phyloP scores from a whole-genome alignment of 306 rosid species.

The Pachyrhizus erosus region DNA sequence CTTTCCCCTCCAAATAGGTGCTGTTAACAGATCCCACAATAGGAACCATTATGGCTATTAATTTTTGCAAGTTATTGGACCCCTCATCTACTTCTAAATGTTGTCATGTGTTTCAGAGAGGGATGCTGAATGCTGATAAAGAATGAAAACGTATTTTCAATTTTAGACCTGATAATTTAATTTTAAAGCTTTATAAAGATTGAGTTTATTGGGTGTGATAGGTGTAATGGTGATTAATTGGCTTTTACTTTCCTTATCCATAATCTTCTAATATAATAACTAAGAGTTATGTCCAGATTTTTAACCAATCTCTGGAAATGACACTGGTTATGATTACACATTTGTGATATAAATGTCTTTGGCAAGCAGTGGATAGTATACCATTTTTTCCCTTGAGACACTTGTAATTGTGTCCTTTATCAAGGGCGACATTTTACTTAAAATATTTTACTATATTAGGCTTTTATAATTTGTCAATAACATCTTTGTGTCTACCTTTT shows the following conservation, averaged over 20 bases:
- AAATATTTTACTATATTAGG: background rate
- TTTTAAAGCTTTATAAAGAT: background rate
- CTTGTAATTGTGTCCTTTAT: conserved; percentile 1
- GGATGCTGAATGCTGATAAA: background rate
- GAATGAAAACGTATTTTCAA: background rate
- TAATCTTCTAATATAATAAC: background rate
- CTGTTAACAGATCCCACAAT: background rate
- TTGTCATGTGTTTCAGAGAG: background rate
- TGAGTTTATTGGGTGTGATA: background rate
- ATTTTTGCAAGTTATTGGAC: background rate
- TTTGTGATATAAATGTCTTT: background rate
- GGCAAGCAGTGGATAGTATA: background rate
- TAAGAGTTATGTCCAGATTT: background rate
- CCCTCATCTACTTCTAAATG: background rate
- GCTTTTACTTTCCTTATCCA: background rate
- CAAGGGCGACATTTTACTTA: background rate
- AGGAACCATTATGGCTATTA: background rate
- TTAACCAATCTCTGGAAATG: background rate
- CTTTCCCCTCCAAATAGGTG: background rate
- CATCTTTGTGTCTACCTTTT: conserved; percentile 31
- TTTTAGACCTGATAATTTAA: background rate
- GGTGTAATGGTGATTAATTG: background rate
- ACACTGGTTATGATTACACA: background rate
- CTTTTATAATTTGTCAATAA: conserved; percentile 20
- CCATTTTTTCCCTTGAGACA: background rate